Evolutionary conservation across 1,139 yeast genomes (phyloP), one percentile per base, ranked within the genome.

Genomic region (Nakaseomyces uthaithaninus): DNA sequence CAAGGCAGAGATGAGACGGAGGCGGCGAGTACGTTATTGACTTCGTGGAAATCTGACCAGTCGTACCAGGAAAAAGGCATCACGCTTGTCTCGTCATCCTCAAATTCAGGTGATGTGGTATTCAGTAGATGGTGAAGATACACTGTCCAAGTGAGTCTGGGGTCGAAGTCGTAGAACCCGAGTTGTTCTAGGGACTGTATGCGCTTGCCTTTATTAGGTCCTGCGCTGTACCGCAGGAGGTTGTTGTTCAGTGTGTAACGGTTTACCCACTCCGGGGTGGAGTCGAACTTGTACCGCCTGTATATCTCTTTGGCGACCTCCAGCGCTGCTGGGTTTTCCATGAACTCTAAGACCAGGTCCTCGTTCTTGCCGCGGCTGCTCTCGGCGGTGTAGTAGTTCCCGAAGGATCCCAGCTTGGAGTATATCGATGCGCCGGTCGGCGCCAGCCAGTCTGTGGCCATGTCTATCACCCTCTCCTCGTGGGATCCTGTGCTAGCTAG

Each of bases 21-120:
- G 5, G 35, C 35, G 17, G 35, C 35, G 11, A 45, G 36, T 31
- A 43, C 40, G 42, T 51, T 54, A 39, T 55, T 54, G 27, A 44
- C 49, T 23, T 42, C 44, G 23, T 47, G 48, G 39, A 50, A 52
- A 36, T 52, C 57, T 2, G 53, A 44, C 50, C 54, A 54, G 36
- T 55, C 60, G 36, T 55, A 55, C 60, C 60, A 55, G 3, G 54
- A 52, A 28, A 54, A 54, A 24, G 24, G 25, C 22, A 28, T 15
- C 11, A 31, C 11, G 10, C 25, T 19, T 6, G 8, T 14, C 10
- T 12, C 16, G 25, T 20, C 25, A 15, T 33, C 30, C 25, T 20
- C 31, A n/a, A 26, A 22, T 7, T 36, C 33, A 3, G n/a, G 30
- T 10, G 27, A 33, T 18, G 38, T 27, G 5, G 41, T 38, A 36